Conservation (phyloP, 2,329 filamentous ascomycete genomes). For the Monosporascus cannonballus region DNA sequence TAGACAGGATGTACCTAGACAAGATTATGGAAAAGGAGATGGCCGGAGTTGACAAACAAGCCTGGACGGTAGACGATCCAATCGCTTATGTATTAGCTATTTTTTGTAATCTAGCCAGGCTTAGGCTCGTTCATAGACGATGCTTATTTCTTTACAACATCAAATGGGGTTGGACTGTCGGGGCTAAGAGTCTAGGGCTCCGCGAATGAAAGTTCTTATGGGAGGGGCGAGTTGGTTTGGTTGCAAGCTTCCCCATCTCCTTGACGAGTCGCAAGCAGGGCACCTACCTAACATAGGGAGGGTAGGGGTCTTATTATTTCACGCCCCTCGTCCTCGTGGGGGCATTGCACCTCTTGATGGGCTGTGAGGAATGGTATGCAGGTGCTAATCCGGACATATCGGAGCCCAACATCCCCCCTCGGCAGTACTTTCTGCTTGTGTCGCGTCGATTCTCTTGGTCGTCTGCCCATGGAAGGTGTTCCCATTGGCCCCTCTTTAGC, state of each 20-base stretch:
- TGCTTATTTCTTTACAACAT: not conserved
- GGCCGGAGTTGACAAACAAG: not conserved
- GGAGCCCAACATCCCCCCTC: not conserved
- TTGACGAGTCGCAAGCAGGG: not conserved
- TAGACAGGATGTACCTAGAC: no score
- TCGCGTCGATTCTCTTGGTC: not conserved
- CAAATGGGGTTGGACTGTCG: not conserved
- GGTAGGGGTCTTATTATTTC: not conserved
- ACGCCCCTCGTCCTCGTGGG: not conserved
- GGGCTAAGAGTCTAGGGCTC: not conserved
- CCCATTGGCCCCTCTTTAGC: not conserved
- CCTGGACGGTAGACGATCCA: not conserved
- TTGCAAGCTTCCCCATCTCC: not conserved
- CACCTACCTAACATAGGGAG: not conserved
- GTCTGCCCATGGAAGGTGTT: not conserved
- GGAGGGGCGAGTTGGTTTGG: not conserved
- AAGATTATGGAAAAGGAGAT: no score
- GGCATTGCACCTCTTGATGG: not conserved
- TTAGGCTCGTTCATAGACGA: not conserved
- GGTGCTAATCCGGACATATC: not conserved
- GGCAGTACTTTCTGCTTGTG: slow-evolving; percentile 1
- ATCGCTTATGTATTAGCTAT: not conserved
- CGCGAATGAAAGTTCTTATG: not conserved
- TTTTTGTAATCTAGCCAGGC: not conserved
- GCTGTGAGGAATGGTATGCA: not conserved